These are phyloP conservation scores for Jatropha multifida DNA, from an alignment of 441 rosid species.

Conservation along the genomic window DNA sequence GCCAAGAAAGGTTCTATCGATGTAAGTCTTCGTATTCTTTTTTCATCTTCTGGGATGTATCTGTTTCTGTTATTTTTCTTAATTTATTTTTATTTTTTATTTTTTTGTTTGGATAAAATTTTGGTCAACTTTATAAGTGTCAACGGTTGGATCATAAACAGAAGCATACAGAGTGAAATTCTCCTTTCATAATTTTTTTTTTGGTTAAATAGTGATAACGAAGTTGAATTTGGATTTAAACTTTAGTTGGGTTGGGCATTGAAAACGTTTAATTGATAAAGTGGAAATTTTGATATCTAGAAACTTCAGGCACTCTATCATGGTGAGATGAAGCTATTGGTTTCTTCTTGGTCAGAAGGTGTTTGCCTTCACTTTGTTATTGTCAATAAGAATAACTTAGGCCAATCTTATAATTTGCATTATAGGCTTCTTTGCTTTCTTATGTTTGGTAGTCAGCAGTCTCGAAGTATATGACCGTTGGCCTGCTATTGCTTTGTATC, in stretches of 20 bases:
- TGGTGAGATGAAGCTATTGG: neutral
- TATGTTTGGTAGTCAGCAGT: neutral
- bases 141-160: neutral
- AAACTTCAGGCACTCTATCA: too few species aligned
- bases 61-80: neutral
- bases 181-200: neutral
- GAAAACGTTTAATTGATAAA: neutral
- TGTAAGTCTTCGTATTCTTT: constrained; percentile 34
- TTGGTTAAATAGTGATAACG: neutral
- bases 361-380: neutral
- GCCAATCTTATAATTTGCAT: neutral
- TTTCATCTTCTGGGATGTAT: neutral
- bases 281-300: neutral
- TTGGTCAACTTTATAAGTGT: neutral
- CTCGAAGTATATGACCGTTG: neutral
- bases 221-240: neutral
- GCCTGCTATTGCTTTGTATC: neutral
- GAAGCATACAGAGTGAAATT: neutral
- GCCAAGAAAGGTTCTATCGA: constrained; percentile 81
- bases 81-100: neutral
- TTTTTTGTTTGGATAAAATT: neutral
- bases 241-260: neutral
- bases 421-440: neutral
- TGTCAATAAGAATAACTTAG: neutral
- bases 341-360: neutral